Base-by-base conservation (phyloP, 2,329 filamentous ascomycete species). In the Cladophialophora carrionii region DNA sequence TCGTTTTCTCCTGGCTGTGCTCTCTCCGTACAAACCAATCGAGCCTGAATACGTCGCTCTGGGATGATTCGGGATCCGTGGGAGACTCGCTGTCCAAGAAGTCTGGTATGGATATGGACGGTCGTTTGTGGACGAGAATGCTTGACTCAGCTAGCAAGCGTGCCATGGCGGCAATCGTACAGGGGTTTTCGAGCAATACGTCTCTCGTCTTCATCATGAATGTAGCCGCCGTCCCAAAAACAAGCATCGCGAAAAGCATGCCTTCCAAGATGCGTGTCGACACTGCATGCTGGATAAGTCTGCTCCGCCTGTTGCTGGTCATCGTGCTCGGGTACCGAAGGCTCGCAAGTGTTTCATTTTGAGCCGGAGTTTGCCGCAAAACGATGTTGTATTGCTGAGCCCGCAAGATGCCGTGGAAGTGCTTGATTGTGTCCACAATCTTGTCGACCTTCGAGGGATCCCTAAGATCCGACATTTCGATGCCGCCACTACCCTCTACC, bases 351-450 rank as follows among this genome's bases (percentile, higher is more conserved):
- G 22, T 52, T 52, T 52, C 48, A 20, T 52, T 52, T 12, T 52
- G 22, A 52, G 20, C 22, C 2, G 22, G 48, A 52, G 48, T 9
- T 29, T 52, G 48, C 10, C 48, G 48, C 10, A 52, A 20, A 12
- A 52, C 20, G 48, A 52, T 24, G 48, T 20, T 52, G 22, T 52
- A 52, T 20, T 52, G 48, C 26, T 52, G 48, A 14, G 48, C 48
- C 26, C 48, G 48, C 20, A 29, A 5, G 22, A 52, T 52, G 20
- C 48, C 4, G 26, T 52, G 48, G 48, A 52, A 29, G 26, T 52
- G 48, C 26, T 52, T 52, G 48, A 52, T 52, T 8, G 20, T 29
- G 48, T 52, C 48, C 17, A 52, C 48, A 52, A 52, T 52, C 7
- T 12, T 29, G 14, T 52, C 48, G 48, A 52, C 26, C 6, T 20